Conservation (phyloP, 257 asterid genomes). For the Solanum lycopersicoides region DNA sequence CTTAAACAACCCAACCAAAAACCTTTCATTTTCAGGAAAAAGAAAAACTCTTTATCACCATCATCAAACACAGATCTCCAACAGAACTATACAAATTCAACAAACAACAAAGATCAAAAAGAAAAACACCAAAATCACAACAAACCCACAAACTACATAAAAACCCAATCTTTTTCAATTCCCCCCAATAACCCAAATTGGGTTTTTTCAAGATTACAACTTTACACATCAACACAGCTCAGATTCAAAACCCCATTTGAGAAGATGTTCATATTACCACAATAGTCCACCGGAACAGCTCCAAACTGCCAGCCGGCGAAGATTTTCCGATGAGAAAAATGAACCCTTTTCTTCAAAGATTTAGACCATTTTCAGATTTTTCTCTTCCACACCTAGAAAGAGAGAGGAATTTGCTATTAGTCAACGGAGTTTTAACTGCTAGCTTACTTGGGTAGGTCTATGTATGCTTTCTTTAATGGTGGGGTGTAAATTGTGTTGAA, state of each 20-base stretch:
- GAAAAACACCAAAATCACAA: neutral
- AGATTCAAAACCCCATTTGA: constrained; percentile 11
- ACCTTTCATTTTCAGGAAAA: neutral
- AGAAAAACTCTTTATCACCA: neutral
- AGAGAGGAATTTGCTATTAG: constrained; percentile 2
- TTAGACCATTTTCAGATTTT: neutral
- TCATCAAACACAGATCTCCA: constrained; percentile 7
- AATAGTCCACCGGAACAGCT: constrained; percentile 14
- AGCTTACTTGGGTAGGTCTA: constrained; percentile 2
- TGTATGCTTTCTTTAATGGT: neutral
- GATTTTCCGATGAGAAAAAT: neutral
- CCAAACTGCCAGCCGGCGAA: neutral
- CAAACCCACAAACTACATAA: neutral
- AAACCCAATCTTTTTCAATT: neutral
- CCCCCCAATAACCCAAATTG: neutral
- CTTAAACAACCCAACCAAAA: neutral
- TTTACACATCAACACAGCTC: neutral
- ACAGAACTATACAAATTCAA: neutral
- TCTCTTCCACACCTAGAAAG: neutral
- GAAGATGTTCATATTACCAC: constrained; percentile 10
- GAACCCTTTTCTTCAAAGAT: neutral
- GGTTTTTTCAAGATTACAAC: constrained; percentile 4
- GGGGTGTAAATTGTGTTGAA: neutral
- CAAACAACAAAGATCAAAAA: neutral
- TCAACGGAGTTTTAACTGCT: constrained; percentile 39